Percentiles rank a stretch among this genome's conserved stretches.
These are phyloP conservation scores for Cyclostephanos invisitatus DNA, from an alignment of 108 stramenopile species.

Conservation along the genomic window DNA sequence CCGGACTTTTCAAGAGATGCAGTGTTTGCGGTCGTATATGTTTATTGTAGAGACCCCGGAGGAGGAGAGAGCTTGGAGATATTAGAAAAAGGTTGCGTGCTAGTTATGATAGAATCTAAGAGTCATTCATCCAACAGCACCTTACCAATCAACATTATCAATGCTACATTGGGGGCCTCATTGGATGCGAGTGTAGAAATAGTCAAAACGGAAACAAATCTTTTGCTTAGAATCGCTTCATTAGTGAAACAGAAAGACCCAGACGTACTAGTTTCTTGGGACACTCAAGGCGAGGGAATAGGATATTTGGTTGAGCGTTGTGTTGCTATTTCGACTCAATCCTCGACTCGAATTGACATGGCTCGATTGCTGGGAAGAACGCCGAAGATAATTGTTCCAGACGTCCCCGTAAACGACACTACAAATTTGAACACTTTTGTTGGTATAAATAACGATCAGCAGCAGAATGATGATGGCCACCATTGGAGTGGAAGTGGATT, in stretches of 20 bases:
- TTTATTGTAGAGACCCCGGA: constrained; percentile 77
- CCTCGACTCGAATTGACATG: constrained; percentile 63
- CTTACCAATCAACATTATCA: constrained; percentile 1
- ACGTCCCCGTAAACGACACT: neutral
- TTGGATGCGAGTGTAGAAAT: constrained; percentile 54
- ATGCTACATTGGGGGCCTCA: constrained; percentile 49
- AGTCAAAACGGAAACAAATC: constrained; percentile 59
- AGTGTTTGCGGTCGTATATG: constrained; percentile 68
- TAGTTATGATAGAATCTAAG: constrained; percentile 58
- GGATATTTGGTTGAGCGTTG: constrained; percentile 86
- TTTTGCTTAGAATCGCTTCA: constrained; percentile 68
- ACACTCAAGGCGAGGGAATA: constrained; percentile 80
- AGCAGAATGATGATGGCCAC: constrained; percentile 37
- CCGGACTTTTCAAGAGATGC: constrained; percentile 74
- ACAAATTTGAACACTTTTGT: constrained; percentile 7
- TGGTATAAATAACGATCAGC: constrained; percentile 14
- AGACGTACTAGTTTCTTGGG: constrained; percentile 84
- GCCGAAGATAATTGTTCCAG: constrained; percentile 31
- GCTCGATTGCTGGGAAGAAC: constrained; percentile 78
- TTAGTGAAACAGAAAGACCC: constrained; percentile 79
- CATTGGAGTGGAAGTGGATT: constrained; percentile 78
- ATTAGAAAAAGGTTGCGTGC: constrained; percentile 67
- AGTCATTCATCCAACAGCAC: constrained; percentile 17
- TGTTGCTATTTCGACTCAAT: constrained; percentile 39
- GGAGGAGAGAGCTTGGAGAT: constrained; percentile 80